phyloP scores from a whole-genome alignment of 805 yeast genomes.

The Candida alai region DNA sequence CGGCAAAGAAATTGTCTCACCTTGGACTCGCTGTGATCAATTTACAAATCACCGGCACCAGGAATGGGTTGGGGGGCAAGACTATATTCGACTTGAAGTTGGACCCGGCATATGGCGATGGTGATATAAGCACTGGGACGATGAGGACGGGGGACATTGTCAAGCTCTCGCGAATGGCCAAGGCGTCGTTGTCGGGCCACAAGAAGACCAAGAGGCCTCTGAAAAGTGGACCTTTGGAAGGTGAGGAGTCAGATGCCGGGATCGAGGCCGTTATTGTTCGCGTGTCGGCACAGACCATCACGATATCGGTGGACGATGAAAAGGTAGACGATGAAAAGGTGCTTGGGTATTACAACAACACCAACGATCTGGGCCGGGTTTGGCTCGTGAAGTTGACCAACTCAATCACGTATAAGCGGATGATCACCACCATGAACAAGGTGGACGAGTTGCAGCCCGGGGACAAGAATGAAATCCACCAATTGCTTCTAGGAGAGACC shows the following conservation, averaged over 20 bases:
- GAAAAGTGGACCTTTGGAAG: slow-evolving; percentile 9
- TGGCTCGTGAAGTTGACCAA: slow-evolving; percentile 70
- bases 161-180: slow-evolving; percentile 46
- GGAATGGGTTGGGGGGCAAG: slow-evolving; percentile 80
- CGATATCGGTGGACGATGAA: slow-evolving; percentile 59
- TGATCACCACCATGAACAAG: slow-evolving; percentile 73
- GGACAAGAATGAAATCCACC: slow-evolving; percentile 30
- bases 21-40: slow-evolving; percentile 76
- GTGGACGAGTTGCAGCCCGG: slow-evolving; percentile 46
- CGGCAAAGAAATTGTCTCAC: slow-evolving; percentile 64
- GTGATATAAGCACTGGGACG: slow-evolving; percentile 44
- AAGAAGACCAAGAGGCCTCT: slow-evolving; percentile 20
- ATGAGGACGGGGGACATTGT: slow-evolving; percentile 78
- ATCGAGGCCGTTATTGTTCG: slow-evolving; percentile 67
- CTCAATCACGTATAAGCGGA: slow-evolving; percentile 69
- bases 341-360: slow-evolving; percentile 39
- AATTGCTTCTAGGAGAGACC: slow-evolving; percentile 44
- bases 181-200: slow-evolving; percentile 15
- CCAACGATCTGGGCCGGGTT: slow-evolving; percentile 37
- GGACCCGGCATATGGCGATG: slow-evolving; percentile 45
- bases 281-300: slow-evolving; percentile 44
- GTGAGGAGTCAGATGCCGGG: slow-evolving; percentile 16
- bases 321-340: slow-evolving; percentile 47
- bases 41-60: slow-evolving; percentile 52
- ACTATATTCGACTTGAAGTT: slow-evolving; percentile 57